Evolutionary conservation across 345 rosid genomes (phyloP).

Genomic region (Aurinia saxatilis): DNA sequence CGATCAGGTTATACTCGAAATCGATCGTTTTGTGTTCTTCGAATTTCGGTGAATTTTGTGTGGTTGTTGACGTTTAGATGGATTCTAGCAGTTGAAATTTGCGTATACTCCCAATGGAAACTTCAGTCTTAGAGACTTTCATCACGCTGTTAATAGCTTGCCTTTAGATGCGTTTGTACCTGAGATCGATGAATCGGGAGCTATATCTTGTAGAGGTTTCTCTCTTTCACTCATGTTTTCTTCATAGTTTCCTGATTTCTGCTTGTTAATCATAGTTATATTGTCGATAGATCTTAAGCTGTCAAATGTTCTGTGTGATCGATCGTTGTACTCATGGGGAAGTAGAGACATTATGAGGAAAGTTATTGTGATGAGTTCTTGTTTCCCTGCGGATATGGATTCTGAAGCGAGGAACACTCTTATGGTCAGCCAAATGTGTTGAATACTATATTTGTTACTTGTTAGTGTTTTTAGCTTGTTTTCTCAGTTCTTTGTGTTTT

Average conservation of each 20-base stretch:
- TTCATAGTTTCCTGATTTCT: background rate
- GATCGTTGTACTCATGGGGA: conserved; percentile 66
- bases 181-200: conserved; percentile 46
- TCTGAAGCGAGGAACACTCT: conserved; percentile 39
- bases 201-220: conserved; percentile 36
- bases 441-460: background rate
- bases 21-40: background rate
- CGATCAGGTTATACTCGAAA: conserved; percentile 41
- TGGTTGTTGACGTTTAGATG: background rate
- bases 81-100: conserved; percentile 47
- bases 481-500: background rate
- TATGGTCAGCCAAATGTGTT: conserved; percentile 38
- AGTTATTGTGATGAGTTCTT: conserved; percentile 61
- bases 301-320: conserved; percentile 55
- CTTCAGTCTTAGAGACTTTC: conserved; percentile 69
- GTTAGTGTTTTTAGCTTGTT: no score
- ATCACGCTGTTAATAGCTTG: conserved; percentile 64
- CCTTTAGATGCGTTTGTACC: conserved; percentile 56
- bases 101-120: conserved; percentile 57
- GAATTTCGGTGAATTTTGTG: background rate
- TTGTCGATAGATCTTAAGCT: conserved; percentile 45
- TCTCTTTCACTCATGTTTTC: background rate
- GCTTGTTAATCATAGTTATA: background rate
- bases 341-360: conserved; percentile 57
- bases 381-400: conserved; percentile 42